These are phyloP conservation scores for Geosmithia flava DNA, from an alignment of 2,329 filamentous ascomycete species.

Conservation along the genomic window DNA sequence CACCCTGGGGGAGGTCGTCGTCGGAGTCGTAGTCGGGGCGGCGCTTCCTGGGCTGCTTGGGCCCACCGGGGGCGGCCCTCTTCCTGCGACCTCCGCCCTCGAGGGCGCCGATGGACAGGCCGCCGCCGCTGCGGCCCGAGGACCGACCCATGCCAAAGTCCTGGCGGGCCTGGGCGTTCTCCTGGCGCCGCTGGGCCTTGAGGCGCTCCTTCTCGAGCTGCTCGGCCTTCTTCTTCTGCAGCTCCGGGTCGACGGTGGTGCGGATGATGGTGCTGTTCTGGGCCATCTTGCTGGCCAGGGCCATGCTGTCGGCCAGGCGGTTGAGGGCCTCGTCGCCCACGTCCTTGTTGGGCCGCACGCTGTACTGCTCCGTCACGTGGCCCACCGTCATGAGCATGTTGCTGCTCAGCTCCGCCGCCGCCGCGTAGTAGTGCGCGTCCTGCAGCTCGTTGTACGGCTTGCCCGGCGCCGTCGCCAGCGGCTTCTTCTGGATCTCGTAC, in stretches of 20 bases:
- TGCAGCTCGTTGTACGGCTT: slow-evolving; percentile 53
- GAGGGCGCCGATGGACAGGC: slow-evolving; percentile 56
- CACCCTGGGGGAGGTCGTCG: slow-evolving; percentile 51
- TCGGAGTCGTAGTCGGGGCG: slow-evolving; percentile 64
- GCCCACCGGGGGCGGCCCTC: slow-evolving; percentile 39
- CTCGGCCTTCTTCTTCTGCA: slow-evolving; percentile 63
- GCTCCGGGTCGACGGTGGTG: slow-evolving; percentile 61
- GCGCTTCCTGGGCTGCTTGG: slow-evolving; percentile 38
- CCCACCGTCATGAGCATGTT: slow-evolving; percentile 61
- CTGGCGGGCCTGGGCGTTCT: slow-evolving; percentile 54
- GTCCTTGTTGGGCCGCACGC: slow-evolving; percentile 52
- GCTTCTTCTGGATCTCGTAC: slow-evolving; percentile 61
- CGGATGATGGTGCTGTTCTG: slow-evolving; percentile 55
- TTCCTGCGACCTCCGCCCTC: slow-evolving; percentile 47
- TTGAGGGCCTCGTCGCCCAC: slow-evolving; percentile 61
- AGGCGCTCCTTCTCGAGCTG: slow-evolving; percentile 61
- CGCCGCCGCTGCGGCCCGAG: slow-evolving; percentile 28
- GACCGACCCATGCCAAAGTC: slow-evolving; percentile 36
- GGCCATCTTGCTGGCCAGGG: slow-evolving; percentile 45
- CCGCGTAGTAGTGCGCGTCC: slow-evolving; percentile 67
- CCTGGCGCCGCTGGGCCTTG: slow-evolving; percentile 51
- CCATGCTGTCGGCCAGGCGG: slow-evolving; percentile 54
- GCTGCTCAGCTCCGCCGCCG: slow-evolving; percentile 55
- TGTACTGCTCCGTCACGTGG: slow-evolving; percentile 63
- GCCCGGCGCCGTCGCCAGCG: slow-evolving; percentile 47